These are phyloP conservation scores for Metarhizium album DNA, from an alignment of 2,329 filamentous ascomycete species.

Conservation along the genomic window DNA sequence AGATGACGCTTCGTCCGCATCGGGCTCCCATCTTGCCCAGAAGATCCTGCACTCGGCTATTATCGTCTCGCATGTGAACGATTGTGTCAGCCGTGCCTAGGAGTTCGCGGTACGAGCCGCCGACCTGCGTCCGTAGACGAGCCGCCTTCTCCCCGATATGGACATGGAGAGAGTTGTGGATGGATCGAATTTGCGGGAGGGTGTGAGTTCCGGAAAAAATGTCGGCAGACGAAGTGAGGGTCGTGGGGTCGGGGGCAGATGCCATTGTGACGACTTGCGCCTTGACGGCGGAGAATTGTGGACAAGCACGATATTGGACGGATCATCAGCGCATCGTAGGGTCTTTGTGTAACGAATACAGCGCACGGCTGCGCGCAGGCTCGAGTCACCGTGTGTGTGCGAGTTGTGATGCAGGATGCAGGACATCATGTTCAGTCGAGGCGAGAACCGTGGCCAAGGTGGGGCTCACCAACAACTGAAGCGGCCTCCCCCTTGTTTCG, in stretches of 20 bases:
- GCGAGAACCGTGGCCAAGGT: background rate
- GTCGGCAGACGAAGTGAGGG: slow-evolving; percentile 37
- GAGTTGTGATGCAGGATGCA: background rate
- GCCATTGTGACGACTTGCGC: slow-evolving; percentile 22
- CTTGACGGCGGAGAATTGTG: slow-evolving; percentile 1
- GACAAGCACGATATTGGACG: background rate
- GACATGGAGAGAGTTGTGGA: slow-evolving; percentile 48
- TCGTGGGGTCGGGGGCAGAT: slow-evolving; percentile 32
- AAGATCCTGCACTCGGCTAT: slow-evolving; percentile 60
- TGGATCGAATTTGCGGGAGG: slow-evolving; percentile 51
- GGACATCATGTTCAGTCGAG: background rate
- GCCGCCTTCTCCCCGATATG: slow-evolving; percentile 52
- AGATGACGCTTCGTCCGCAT: slow-evolving; percentile 64
- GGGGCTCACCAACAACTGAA: slow-evolving; percentile 1
- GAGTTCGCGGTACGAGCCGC: slow-evolving; percentile 71
- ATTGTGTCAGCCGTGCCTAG: slow-evolving; percentile 91
- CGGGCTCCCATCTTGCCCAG: slow-evolving; percentile 62
- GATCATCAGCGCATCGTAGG: background rate
- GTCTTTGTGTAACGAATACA: background rate
- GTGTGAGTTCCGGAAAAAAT: slow-evolving; percentile 46
- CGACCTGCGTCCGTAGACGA: slow-evolving; percentile 53
- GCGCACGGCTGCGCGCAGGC: background rate
- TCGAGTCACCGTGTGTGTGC: background rate
- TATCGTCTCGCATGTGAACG: slow-evolving; percentile 74
- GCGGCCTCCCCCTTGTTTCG: no score